Evolutionary conservation across 306 rosid genomes (phyloP).

Genomic region (Oemleria cerasiformis): DNA sequence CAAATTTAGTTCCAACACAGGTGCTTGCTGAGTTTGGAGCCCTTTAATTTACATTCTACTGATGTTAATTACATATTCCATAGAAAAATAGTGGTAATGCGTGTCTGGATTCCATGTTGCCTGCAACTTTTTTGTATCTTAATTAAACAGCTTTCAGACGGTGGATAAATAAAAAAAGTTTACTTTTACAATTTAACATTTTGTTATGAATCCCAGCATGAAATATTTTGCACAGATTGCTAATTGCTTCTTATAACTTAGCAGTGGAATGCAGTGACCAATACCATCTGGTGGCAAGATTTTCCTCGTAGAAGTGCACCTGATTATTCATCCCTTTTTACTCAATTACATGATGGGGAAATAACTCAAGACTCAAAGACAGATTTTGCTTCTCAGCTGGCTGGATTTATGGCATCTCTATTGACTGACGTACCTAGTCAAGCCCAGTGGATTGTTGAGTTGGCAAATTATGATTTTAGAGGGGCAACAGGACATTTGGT

Average conservation of each 20-base stretch:
- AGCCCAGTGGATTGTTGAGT: slow-evolving; percentile 65
- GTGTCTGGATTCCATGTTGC: background rate
- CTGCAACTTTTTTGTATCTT: background rate
- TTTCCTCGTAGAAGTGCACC: slow-evolving; percentile 45
- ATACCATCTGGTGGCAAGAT: slow-evolving; percentile 95
- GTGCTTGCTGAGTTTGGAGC: slow-evolving; percentile 37
- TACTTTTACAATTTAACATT: background rate
- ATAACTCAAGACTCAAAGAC: slow-evolving; percentile 35
- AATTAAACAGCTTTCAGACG: background rate
- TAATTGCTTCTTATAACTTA: slow-evolving; percentile 24
- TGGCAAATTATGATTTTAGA: slow-evolving; percentile 71
- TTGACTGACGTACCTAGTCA: slow-evolving; percentile 64
- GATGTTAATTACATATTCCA: background rate
- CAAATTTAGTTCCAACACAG: slow-evolving; percentile 81
- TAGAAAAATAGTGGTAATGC: background rate
- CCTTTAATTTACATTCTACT: slow-evolving; percentile 17
- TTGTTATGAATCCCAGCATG: background rate
- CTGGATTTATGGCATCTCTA: slow-evolving; percentile 81
- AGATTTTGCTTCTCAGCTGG: slow-evolving; percentile 76
- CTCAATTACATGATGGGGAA: slow-evolving; percentile 29
- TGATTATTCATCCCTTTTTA: slow-evolving; percentile 62
- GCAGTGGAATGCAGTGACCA: slow-evolving; percentile 76
- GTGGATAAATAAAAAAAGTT: background rate
- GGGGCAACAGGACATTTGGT: slow-evolving; percentile 68
- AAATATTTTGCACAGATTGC: background rate